These are phyloP conservation scores for Backusella macrospora DNA, from an alignment of 192 early-diverging fungal species.

Conservation along the genomic window DNA sequence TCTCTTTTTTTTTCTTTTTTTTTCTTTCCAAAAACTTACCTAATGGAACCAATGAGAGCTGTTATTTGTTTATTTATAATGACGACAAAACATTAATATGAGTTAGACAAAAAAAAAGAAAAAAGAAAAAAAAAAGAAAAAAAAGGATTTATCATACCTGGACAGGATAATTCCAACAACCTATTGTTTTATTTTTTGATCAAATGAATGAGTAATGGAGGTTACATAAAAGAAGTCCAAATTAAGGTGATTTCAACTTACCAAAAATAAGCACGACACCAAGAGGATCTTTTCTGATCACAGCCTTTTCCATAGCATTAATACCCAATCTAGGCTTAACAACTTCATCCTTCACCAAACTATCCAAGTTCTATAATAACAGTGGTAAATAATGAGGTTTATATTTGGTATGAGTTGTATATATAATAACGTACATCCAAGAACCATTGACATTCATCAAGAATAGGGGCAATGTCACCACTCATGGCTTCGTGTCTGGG, in stretches of 20 bases:
- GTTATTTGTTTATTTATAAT: background rate
- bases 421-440: constrained; percentile 27
- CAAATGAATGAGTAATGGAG: background rate
- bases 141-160: constrained; percentile 30
- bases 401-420: background rate
- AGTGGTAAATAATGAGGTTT: background rate
- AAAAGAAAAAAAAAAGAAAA: background rate
- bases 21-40: background rate
- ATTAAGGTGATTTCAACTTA: constrained; percentile 11
- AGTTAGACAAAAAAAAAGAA: background rate
- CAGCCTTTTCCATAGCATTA: constrained; percentile 48
- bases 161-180: constrained; percentile 60
- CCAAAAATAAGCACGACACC: constrained; percentile 76
- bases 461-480: constrained; percentile 56
- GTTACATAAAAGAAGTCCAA: background rate
- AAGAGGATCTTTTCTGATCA: constrained; percentile 74
- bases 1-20: background rate
- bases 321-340: constrained; percentile 41
- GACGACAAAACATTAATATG: background rate
- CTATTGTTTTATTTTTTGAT: constrained; percentile 16
- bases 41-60: constrained; percentile 32
- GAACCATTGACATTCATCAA: constrained; percentile 49
- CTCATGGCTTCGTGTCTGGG: constrained; percentile 52
- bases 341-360: constrained; percentile 53
- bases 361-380: constrained; percentile 56